Evolutionary conservation across 2,329 filamentous ascomycete species (phyloP), one percentile per base, ranked within the genome.

Genomic region (Fusarium proliferatum): DNA sequence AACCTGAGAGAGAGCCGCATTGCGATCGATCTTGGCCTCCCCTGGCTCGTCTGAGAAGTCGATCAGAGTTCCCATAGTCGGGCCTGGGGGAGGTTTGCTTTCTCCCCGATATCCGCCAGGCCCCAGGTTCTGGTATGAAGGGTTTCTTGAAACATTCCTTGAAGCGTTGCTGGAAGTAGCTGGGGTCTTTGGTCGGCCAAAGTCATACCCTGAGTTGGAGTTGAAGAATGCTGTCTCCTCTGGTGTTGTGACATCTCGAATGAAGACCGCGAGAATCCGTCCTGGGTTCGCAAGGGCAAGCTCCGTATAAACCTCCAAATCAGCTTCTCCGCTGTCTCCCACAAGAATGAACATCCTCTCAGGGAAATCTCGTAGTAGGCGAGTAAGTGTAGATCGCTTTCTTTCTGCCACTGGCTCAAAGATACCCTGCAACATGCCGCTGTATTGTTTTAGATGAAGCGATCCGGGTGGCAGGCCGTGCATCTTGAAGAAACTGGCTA

Each of bases 401-500:
- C 96, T 88, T 82, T 99, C 97, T 0, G 96, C 95, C 0, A 98
- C 96, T 15, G 96, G 96, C 82, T 99, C 96, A 77, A 99, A 98
- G 45, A 99, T 97, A 0, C 97, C 96, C 82, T 98, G 96, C 19
- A 99, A 86, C 94, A 98, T 98, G 53, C 97, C 96, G 69, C 91
- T 94, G 82, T 99, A 99, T 74, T 97, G 94, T 82, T 99, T 99
- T 74, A 99, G 82, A 80, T 99, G 97, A 74, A 98, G 93, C 0
- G 96, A 98, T 0, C 96, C 97, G 2, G 89, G 89, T 0, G 96
- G 96, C 3, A 99, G 85, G 3, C 93, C 93, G 11, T 93, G 93
- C 45, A 92, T 83, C 73, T 91, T 90, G 81, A 98, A 97, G 80
- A 93, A 99, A 60, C 90, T 94, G 9, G 94, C 92, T 16, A 99